A percentile compares a stretch with the other conserved stretches of the same genome.
Evolutionary conservation across 176 grass and related monocot genomes (phyloP).

Genomic region (Guadua angustifolia): DNA sequence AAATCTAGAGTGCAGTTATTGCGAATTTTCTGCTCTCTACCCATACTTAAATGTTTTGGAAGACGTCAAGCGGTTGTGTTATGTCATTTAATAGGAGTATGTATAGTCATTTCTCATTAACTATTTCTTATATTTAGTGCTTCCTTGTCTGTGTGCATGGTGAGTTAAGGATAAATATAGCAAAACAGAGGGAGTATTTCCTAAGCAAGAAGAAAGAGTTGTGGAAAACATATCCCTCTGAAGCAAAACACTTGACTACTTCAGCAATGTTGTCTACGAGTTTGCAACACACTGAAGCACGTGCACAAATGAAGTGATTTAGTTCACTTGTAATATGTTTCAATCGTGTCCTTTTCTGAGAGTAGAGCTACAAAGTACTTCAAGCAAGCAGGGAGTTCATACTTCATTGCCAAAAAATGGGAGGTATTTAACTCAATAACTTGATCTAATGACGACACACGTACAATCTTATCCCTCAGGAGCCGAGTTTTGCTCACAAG

Average conservation of each 20-base stretch:
- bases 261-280: background rate
- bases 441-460: background rate
- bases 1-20: no score
- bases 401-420: background rate
- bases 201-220: slow-evolving; percentile 8
- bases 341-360: background rate
- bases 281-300: background rate
- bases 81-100: no score
- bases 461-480: slow-evolving; percentile 19
- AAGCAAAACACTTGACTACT: background rate
- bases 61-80: no score
- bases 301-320: background rate
- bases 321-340: background rate
- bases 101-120: no score
- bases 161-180: no score
- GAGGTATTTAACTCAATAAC: background rate
- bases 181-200: background rate
- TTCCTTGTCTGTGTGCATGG: no score
- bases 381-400: background rate
- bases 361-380: background rate
- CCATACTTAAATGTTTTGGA: no score
- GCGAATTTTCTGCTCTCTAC: no score
- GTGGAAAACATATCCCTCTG: background rate
- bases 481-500: background rate
- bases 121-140: no score